These are phyloP conservation scores for Amoebophrya sp. DNA, from an alignment of 169 alveolate species.

Conservation along the genomic window DNA sequence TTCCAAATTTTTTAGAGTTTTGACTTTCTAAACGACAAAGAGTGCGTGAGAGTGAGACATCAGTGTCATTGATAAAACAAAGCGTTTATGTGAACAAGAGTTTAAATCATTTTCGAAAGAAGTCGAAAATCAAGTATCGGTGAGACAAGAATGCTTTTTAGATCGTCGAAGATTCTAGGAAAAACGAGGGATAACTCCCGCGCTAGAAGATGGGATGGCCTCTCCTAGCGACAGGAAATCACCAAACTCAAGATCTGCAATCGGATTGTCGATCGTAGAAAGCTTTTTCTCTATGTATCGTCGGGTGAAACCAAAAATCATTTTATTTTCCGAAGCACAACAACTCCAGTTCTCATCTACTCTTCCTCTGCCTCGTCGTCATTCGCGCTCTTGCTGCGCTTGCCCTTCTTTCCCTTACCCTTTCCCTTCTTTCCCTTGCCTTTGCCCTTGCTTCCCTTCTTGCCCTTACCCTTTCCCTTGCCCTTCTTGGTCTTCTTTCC, in stretches of 20 bases:
- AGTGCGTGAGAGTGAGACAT: too few relatives aligned
- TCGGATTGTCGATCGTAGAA: too few relatives aligned
- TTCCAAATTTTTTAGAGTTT: too few relatives aligned
- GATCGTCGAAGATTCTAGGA: not conserved
- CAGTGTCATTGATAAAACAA: too few relatives aligned
- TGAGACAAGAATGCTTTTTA: not conserved
- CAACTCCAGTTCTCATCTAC: not conserved
- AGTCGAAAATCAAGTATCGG: too few relatives aligned
- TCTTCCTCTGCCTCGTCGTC: too few relatives aligned
- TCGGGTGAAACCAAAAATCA: too few relatives aligned
- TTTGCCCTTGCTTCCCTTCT: not conserved
- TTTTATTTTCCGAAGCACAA: too few relatives aligned
- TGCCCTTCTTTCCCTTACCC: not conserved
- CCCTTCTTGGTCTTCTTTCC: not conserved
- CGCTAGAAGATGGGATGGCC: not conserved
- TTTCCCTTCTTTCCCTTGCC: not conserved
- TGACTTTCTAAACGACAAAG: too few relatives aligned
- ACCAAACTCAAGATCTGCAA: not conserved
- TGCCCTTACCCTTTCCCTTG: not conserved
- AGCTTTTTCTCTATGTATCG: not conserved
- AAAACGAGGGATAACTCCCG: not conserved
- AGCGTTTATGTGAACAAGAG: too few relatives aligned
- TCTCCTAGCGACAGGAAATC: not conserved
- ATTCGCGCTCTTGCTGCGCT: not conserved
- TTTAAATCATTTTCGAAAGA: too few relatives aligned